Evolutionary conservation across 2,329 filamentous ascomycete species (phyloP), one percentile per base, ranked within the genome.

Genomic region (Ophiostoma triangulosporum): DNA sequence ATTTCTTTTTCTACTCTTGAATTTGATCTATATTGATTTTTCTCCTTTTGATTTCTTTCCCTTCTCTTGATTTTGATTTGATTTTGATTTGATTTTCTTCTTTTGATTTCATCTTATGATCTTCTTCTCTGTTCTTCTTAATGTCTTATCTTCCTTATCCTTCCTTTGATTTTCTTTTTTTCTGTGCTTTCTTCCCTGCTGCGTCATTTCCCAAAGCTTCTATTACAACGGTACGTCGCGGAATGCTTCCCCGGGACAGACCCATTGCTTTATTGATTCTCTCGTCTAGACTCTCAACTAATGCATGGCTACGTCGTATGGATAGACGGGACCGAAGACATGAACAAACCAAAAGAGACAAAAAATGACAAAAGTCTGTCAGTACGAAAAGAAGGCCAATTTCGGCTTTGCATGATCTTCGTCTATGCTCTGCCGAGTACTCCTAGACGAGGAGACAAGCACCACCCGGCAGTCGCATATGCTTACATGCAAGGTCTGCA

Each of bases 361-460:
- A 26, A 38, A 38, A 38, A 15, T 20, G 33, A 36, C 33, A 20
- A 4, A 20, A 20, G 7, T 38, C n/a, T 1, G 5, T 33, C 2
- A 14, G 12, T 14, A 38, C n/a, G 17, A 38, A 43, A 43, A 3
- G 5, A 38, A 17, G 11, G 7, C 8, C 20, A 15, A 56, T 52
- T 45, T 50, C 54, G 49, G 56, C 57, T 58, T 32, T 57, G 55
- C 49, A 54, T 56, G 55, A 57, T 58, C 57, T 51, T 48, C 55
- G 29, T 35, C 48, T 35, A 54, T 53, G 53, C 51, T n/a, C 43
- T 51, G 43, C 50, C 50, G 52, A n/a, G n/a, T n/a, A n/a, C n/a
- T n/a, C n/a, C n/a, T n/a, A n/a, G n/a, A n/a, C n/a, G n/a, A n/a
- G n/a, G n/a, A n/a, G n/a, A n/a, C n/a, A n/a, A n/a, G n/a, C n/a